These are phyloP conservation scores for Dendrostoma leiphaemia DNA, from an alignment of 2,329 filamentous ascomycete species.

Conservation along the genomic window DNA sequence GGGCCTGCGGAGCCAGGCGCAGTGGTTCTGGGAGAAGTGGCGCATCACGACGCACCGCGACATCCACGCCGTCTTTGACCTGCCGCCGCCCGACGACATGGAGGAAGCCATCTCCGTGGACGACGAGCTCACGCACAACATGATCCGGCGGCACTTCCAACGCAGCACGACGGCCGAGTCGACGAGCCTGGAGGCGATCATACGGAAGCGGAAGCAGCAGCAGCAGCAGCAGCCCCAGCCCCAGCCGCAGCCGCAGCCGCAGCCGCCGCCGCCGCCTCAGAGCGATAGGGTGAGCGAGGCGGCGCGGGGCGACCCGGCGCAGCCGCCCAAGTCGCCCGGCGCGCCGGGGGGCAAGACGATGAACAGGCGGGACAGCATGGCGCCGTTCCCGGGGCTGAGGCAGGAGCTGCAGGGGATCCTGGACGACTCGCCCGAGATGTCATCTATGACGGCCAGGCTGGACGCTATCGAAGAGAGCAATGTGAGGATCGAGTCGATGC, in stretches of 20 bases:
- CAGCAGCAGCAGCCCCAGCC: conserved; percentile 7
- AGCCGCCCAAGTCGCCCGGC: conserved; percentile 21
- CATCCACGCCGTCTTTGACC: conserved; percentile 70
- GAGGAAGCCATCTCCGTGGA: conserved; percentile 57
- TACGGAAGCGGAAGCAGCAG: conserved; percentile 16
- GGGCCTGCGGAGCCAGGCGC: conserved; percentile 25
- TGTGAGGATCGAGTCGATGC: conserved; percentile 46
- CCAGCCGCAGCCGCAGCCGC: neutral
- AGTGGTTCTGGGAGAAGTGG: conserved; percentile 65
- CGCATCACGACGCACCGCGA: conserved; percentile 70
- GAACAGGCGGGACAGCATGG: conserved; percentile 51
- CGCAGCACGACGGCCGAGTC: conserved; percentile 41
- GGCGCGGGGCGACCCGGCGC: neutral
- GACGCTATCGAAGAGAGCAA: conserved; percentile 50
- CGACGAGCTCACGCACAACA: conserved; percentile 56
- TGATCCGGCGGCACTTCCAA: conserved; percentile 57
- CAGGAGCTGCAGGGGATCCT: conserved; percentile 51
- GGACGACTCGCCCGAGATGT: conserved; percentile 43
- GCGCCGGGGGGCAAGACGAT: neutral
- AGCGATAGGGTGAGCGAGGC: neutral
- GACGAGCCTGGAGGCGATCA: conserved; percentile 9
- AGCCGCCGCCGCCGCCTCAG: neutral
- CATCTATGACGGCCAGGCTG: conserved; percentile 43
- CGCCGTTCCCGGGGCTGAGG: conserved; percentile 48
- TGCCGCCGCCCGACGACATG: conserved; percentile 63